Base-by-base conservation (phyloP, 2,329 filamentous ascomycete genomes). In the Fusarium sp. region DNA sequence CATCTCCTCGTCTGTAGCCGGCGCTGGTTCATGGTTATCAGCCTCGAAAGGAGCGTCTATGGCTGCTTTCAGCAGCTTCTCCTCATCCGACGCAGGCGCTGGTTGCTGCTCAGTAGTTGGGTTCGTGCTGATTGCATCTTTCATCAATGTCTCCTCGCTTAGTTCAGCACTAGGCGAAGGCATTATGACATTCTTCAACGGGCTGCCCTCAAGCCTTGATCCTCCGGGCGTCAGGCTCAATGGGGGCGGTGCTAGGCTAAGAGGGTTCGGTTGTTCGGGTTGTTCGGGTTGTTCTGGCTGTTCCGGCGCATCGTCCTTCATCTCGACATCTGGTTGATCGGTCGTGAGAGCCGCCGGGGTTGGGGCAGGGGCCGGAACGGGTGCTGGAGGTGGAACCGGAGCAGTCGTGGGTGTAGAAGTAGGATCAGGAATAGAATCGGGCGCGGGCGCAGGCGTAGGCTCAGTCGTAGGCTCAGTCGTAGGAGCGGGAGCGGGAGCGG, bases 131-230 rank as follows among this genome's bases (percentile, higher is more conserved):
- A 65, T 36, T 5, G 60, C 61, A 8, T 34, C 51, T 27, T 55
- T 43, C 10, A 50, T 41, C 16, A 54, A 47, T 37, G 63, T 65
- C 55, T 72, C 65, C 7, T 67, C 52, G 27, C 65, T 43, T 10
- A 64, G 34, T 23, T 79, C 73, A 18, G 84, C 81, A 1, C 81
- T 82, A 1, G 86, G 84, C 10, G 86, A 86, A 10, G 79, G 81
- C 15, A 86, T 63, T 30, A 85, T 78, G 37, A 87, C 84, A 51
- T 87, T 85, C 77, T 87, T 87, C 18, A 88, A 75, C 1, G 86
- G 86, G 55, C 86, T 88, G 3, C 86, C 86, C 66, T 87, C 86
- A 4, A 81, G 71, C 65, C 73, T 80, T 1, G 80, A 78, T 4
- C 81, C 78, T 37, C 71, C 66, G 48, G 73, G 65, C 3, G 75